These are phyloP conservation scores for Colletotrichum tamarilloi DNA, from an alignment of 2,329 filamentous ascomycete genomes.

Conservation along the genomic window DNA sequence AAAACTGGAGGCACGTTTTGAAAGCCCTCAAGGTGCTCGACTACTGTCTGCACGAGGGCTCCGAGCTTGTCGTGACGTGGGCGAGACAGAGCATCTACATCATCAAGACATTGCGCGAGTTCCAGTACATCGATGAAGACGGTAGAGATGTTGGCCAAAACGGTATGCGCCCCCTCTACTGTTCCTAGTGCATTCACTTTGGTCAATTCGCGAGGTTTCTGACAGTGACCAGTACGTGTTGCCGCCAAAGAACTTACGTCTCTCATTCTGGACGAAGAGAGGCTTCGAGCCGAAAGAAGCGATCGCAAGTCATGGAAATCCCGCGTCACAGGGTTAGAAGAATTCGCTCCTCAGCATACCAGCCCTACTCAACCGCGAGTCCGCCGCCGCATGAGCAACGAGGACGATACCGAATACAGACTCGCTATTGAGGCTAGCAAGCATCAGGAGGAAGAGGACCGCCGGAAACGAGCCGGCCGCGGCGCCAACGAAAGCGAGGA, in stretches of 20 bases:
- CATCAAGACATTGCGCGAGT: conserved; percentile 97
- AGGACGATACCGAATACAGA: conserved; percentile 90
- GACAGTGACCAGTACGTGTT: conserved; percentile 76
- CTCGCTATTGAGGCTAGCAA: conserved; percentile 96
- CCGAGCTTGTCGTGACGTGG: conserved; percentile 96
- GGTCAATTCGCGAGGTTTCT: conserved; percentile 41
- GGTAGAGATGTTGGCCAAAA: conserved; percentile 96
- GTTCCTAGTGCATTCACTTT: no score
- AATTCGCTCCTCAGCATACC: conserved; percentile 68
- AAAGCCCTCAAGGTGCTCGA: conserved; percentile 98
- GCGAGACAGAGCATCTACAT: conserved; percentile 98
- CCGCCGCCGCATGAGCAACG: conserved; percentile 62
- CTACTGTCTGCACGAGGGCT: conserved; percentile 97
- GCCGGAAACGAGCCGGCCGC: conserved; percentile 75
- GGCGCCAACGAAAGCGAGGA: conserved; percentile 69
- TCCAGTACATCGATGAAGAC: conserved; percentile 96
- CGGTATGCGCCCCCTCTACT: conserved; percentile 66
- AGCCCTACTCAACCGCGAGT: conserved; percentile 48
- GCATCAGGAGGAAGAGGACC: conserved; percentile 92
- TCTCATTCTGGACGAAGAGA: conserved; percentile 92
- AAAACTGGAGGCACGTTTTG: conserved; percentile 98
- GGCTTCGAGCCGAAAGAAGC: conserved; percentile 87
- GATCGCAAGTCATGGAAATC: conserved; percentile 98
- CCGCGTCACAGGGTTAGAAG: conserved; percentile 91
- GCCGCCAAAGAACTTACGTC: conserved; percentile 96